Conservation (phyloP, 2,329 filamentous ascomycete genomes). For the Grosmannia clavigera region DNA sequence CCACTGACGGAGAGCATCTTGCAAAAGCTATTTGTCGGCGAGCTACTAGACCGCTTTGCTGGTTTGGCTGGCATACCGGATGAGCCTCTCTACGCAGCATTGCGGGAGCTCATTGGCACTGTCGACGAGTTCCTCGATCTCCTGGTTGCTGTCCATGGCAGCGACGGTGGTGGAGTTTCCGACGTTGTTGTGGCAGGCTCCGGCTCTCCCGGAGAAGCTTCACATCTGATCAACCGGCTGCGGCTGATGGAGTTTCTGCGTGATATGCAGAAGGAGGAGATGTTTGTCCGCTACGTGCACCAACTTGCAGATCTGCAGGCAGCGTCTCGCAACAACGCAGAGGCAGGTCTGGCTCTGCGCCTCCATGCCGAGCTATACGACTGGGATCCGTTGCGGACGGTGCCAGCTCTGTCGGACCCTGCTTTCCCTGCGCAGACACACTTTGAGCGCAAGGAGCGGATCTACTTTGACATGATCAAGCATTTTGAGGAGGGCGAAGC, state of each 20-base stretch:
- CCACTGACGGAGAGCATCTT: slow-evolving; percentile 76
- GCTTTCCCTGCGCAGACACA: slow-evolving; percentile 70
- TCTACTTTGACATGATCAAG: slow-evolving; percentile 93
- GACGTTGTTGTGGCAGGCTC: background rate
- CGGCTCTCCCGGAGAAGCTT: slow-evolving; percentile 47
- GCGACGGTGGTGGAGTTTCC: slow-evolving; percentile 37
- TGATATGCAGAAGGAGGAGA: slow-evolving; percentile 94
- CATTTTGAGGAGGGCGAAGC: slow-evolving; percentile 89
- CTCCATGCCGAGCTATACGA: slow-evolving; percentile 88
- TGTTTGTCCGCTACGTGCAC: slow-evolving; percentile 92
- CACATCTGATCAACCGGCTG: slow-evolving; percentile 75
- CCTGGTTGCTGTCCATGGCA: slow-evolving; percentile 76
- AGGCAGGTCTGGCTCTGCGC: slow-evolving; percentile 78
- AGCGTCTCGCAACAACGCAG: slow-evolving; percentile 64
- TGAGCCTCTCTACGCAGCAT: slow-evolving; percentile 61
- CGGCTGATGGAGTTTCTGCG: slow-evolving; percentile 92
- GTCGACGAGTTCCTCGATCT: slow-evolving; percentile 87
- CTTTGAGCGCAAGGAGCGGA: slow-evolving; percentile 83
- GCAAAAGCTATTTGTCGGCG: slow-evolving; percentile 83
- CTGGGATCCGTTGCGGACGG: slow-evolving; percentile 64
- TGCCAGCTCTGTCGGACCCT: slow-evolving; percentile 58
- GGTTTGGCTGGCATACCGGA: slow-evolving; percentile 52
- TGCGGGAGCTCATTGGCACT: slow-evolving; percentile 69
- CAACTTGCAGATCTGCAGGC: slow-evolving; percentile 72
- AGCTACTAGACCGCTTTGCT: slow-evolving; percentile 72